Evolutionary conservation across 352 stramenopile species (phyloP).

Genomic region (Pythium angustatum): DNA sequence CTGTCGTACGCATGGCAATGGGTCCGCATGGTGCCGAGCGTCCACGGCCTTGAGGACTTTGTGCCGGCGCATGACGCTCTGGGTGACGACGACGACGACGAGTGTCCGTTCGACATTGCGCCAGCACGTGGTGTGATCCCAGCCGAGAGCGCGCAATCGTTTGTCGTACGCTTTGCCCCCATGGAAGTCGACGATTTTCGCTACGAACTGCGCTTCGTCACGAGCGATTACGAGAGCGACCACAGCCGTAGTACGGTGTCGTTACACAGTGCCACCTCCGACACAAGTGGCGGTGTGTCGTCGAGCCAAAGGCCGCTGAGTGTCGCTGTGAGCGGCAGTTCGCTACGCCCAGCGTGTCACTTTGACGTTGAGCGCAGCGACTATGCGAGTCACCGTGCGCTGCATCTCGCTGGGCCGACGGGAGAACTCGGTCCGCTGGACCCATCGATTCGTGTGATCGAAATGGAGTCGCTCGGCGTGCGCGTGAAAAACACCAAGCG

Average conservation of each 20-base stretch:
- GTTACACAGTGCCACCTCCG: not conserved
- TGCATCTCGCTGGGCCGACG: constrained; percentile 73
- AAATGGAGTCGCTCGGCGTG: constrained; percentile 91
- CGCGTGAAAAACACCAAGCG: constrained; percentile 90
- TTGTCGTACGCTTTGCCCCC: constrained; percentile 87
- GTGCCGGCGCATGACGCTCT: constrained; percentile 9
- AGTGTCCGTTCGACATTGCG: constrained; percentile 88
- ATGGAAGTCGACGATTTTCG: constrained; percentile 90
- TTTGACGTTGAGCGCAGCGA: constrained; percentile 91
- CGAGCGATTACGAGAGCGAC: constrained; percentile 1
- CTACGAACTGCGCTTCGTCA: constrained; percentile 64
- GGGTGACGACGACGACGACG: constrained; percentile 38
- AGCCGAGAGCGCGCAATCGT: constrained; percentile 60
- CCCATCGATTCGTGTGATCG: constrained; percentile 87
- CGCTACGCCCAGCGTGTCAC: constrained; percentile 89
- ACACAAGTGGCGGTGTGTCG: not conserved
- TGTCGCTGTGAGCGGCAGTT: constrained; percentile 70
- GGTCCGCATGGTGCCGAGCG: constrained; percentile 29
- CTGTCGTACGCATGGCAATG: constrained; percentile 65
- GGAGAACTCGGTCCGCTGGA: constrained; percentile 86
- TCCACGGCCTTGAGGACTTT: constrained; percentile 9
- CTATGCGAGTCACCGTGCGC: constrained; percentile 76
- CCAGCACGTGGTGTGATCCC: constrained; percentile 60
- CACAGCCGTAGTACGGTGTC: not conserved
- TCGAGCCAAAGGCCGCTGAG: constrained; percentile 21